phyloP scores from a whole-genome alignment of 129 eudicot genomes.

The Flaveria trinervia region DNA sequence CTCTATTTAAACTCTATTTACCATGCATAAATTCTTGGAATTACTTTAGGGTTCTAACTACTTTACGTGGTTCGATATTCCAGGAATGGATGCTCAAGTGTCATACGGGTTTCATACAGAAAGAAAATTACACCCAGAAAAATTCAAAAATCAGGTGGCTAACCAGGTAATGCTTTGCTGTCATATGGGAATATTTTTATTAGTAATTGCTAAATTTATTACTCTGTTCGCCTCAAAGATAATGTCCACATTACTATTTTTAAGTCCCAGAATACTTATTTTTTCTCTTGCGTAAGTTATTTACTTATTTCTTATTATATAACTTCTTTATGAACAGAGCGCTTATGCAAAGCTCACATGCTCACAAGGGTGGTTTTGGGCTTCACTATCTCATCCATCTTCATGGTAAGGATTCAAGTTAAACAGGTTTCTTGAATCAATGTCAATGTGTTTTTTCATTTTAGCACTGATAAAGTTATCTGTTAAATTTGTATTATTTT shows the following conservation, averaged over 20 bases:
- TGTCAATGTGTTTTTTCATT: not conserved
- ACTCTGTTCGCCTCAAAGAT: not conserved
- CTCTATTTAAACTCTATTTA: not conserved
- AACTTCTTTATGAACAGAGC: slow-evolving; percentile 39
- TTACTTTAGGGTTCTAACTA: slow-evolving; percentile 12
- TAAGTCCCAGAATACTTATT: not conserved
- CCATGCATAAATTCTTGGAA: not conserved
- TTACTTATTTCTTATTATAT: slow-evolving; percentile 19
- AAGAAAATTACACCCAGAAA: slow-evolving; percentile 82
- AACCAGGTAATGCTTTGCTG: slow-evolving; percentile 61
- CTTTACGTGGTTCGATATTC: slow-evolving; percentile 14
- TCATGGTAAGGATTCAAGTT: slow-evolving; percentile 45
- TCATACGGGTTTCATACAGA: slow-evolving; percentile 78
- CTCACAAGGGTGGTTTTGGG: slow-evolving; percentile 89
- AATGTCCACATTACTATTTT: not conserved
- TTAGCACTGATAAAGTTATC: not conserved
- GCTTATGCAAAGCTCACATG: slow-evolving; percentile 76
- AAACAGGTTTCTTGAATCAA: not conserved
- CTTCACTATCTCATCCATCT: slow-evolving; percentile 77
- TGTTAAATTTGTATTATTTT: not conserved
- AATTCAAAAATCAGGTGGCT: slow-evolving; percentile 65
- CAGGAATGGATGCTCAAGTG: slow-evolving; percentile 86
- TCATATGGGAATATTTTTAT: not conserved
- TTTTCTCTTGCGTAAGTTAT: not conserved
- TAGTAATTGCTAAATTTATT: not conserved